A percentile compares a stretch with the other conserved stretches of the same genome.
These are phyloP conservation scores for Sanghuangporus baumii DNA, from an alignment of 1,284 basidiomycete species.

Conservation along the genomic window DNA sequence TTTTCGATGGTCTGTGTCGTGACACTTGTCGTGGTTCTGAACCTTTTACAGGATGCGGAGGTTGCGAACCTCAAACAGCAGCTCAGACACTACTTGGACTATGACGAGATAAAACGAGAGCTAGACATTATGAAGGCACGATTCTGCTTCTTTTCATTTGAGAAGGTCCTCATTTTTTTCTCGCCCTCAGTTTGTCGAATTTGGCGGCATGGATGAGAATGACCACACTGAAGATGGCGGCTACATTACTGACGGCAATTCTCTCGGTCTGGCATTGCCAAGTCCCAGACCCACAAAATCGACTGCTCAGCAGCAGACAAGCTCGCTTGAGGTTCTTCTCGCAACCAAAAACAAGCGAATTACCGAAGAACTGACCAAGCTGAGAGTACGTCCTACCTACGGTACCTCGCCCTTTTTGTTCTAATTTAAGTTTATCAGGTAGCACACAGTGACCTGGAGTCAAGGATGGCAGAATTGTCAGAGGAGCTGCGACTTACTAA, in stretches of 20 bases:
- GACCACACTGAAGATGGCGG: slow-evolving; percentile 43
- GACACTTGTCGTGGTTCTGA: neutral
- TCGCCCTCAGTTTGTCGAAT: slow-evolving; percentile 80
- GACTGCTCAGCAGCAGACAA: slow-evolving; percentile 59
- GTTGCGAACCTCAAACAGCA: slow-evolving; percentile 61
- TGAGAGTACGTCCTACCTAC: slow-evolving; percentile 53
- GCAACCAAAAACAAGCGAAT: slow-evolving; percentile 92
- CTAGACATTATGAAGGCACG: slow-evolving; percentile 93
- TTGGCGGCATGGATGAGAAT: slow-evolving; percentile 77
- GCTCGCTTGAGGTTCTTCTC: slow-evolving; percentile 85
- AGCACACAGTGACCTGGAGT: slow-evolving; percentile 74
- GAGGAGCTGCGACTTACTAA: slow-evolving; percentile 55
- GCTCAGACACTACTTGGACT: slow-evolving; percentile 74
- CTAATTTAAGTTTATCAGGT: slow-evolving; percentile 45
- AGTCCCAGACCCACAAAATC: slow-evolving; percentile 84
- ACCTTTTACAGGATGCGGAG: slow-evolving; percentile 43
- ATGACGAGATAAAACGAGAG: slow-evolving; percentile 95
- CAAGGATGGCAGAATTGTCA: slow-evolving; percentile 53
- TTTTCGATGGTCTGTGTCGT: neutral
- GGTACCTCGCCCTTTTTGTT: neutral
- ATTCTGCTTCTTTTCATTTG: neutral
- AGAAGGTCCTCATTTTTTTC: slow-evolving; percentile 4
- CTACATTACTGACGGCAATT: slow-evolving; percentile 25
- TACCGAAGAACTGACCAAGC: slow-evolving; percentile 89
- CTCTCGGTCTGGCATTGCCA: slow-evolving; percentile 61